Percentiles rank a stretch among this genome's conserved stretches.
These are phyloP conservation scores for Penicillium salamii DNA, from an alignment of 495 filamentous ascomycete species.

Conservation along the genomic window DNA sequence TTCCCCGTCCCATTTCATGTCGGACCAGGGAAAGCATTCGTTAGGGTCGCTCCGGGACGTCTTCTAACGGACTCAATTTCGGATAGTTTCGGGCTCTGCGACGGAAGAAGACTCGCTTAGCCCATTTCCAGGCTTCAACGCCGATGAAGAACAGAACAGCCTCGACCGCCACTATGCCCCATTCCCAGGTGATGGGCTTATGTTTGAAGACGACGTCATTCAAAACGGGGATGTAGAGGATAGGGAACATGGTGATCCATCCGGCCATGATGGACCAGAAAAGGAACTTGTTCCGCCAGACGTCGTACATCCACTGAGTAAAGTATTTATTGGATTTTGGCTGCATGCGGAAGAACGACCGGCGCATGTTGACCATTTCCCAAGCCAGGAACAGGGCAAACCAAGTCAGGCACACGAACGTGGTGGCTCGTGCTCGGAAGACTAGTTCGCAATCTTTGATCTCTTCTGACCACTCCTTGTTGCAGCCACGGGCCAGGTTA, in stretches of 20 bases:
- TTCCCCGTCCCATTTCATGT: conserved; percentile 6
- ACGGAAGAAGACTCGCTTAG: conserved; percentile 48
- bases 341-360: conserved; percentile 62
- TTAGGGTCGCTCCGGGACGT: conserved; percentile 11
- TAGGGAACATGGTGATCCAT: conserved; percentile 64
- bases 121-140: conserved; percentile 62
- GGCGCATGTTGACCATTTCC: conserved; percentile 63
- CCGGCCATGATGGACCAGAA: conserved; percentile 64
- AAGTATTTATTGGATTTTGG: conserved; percentile 45
- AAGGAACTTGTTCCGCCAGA: conserved; percentile 67
- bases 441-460: conserved; percentile 50
- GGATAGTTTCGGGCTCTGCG: conserved; percentile 7
- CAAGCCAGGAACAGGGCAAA: conserved; percentile 63
- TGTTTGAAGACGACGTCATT: conserved; percentile 67
- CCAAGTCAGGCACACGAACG: conserved; percentile 63
- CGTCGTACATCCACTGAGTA: conserved; percentile 52
- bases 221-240: conserved; percentile 64
- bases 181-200: conserved; percentile 62
- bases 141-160: conserved; percentile 56
- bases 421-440: conserved; percentile 62
- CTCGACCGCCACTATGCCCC: conserved; percentile 55
- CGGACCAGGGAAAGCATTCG: conserved; percentile 22
- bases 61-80: not conserved
- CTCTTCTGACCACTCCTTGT: conserved; percentile 41
- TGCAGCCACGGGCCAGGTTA: conserved; percentile 54